Percentiles rank a stretch among this genome's conserved stretches.
These are phyloP conservation scores for Verticillium albo-atrum DNA, from an alignment of 2,329 filamentous ascomycete genomes.

Conservation along the genomic window DNA sequence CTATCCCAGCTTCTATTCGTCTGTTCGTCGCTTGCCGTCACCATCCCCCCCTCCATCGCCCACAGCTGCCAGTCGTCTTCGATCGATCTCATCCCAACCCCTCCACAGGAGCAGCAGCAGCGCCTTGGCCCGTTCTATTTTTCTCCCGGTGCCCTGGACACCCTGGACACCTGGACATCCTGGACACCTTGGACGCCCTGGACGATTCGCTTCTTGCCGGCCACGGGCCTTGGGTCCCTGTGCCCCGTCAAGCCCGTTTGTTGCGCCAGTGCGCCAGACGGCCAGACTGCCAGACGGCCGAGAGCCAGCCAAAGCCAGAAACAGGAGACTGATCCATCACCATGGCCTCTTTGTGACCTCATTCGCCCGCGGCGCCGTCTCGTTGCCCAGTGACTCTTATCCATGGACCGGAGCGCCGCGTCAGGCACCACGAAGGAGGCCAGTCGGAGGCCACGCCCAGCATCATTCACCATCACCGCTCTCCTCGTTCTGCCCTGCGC, in stretches of 20 bases:
- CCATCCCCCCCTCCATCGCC: neutral
- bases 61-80: neutral
- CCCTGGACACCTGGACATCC: no score
- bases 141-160: neutral
- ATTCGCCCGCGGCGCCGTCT: neutral
- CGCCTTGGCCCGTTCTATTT: neutral
- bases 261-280: neutral
- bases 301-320: neutral
- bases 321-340: neutral
- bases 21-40: neutral
- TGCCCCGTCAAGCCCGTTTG: conserved; percentile 2
- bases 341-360: neutral
- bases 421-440: neutral
- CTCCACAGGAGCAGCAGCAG: neutral
- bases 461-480: no score
- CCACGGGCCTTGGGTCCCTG: neutral
- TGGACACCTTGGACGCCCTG: no score
- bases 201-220: neutral
- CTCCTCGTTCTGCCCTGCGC: no score
- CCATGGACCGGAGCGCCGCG: neutral
- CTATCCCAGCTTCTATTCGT: conserved; percentile 1
- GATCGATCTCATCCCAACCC: neutral
- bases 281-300: no score
- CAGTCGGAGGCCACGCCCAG: neutral
- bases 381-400: neutral